Evolutionary conservation across 345 rosid species (phyloP), one percentile per base, ranked within the genome.

Genomic region (Anacardium occidentale): DNA sequence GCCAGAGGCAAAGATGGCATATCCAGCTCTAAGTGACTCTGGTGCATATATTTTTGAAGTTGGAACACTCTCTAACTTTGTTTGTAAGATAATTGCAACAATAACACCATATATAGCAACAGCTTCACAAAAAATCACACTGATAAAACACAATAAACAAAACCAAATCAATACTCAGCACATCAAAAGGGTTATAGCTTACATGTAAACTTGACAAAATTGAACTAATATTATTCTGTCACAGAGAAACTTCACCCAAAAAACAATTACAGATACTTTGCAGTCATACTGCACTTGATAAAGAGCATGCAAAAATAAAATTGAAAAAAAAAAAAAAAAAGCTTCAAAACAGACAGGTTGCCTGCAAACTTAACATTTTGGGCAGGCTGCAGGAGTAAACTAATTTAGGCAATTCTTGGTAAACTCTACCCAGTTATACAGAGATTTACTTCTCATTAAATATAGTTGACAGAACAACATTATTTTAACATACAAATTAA

Each of bases 21-120:
- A 93, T 80, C 99, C 99, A 57, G 99, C 99, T 90, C 98, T 87
- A 37, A 96, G 96, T 77, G 98, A 93, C 77, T 93, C 99, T 0
- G 99, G 87, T 18, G 70, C 97, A 77, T 96, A 76, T 66, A 93
- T 83, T 78, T 82, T 76, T 57, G 98, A 75, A 13, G 80, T 2
- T 24, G 97, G 97, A 65, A 96, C 99, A 72, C 96, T 91, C 86
- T 93, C 99, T 74, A 95, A 73, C 84, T 95, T 95, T 18, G 99
- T 95, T 87, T 95, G 99, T 64, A 92, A 75, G 52, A 95, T 95
- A 81, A 95, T 92, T 69, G 99, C 99, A 73, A 95, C 98, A 58
- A 95, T 95, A 29, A 95, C 98, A 6, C 99, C 99, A 81, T 95
- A 95, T 63, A 95, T 95, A 66, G 99, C 99, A 74, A 95, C 99